Evolutionary conservation across 495 filamentous ascomycete genomes (phyloP).

Genomic region (Penicillium lagena): DNA sequence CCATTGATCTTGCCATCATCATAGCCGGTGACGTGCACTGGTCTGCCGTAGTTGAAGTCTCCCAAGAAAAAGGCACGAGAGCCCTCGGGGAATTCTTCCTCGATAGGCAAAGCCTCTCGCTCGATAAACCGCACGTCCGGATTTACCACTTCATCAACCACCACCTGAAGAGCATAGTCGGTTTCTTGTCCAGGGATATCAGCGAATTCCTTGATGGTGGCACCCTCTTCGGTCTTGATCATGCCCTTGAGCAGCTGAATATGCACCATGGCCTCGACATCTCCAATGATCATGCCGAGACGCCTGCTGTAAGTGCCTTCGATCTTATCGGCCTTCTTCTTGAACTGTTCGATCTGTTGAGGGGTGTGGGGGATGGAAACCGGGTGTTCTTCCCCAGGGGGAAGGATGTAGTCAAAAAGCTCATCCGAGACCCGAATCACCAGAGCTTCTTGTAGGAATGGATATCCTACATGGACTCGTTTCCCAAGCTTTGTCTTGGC

Average conservation of each 20-base stretch:
- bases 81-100: conserved; percentile 83
- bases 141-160: conserved; percentile 86
- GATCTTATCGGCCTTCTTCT: conserved; percentile 75
- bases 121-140: conserved; percentile 93
- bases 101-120: conserved; percentile 72
- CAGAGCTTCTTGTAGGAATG: conserved; percentile 90
- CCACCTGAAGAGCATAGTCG: conserved; percentile 81
- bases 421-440: conserved; percentile 87
- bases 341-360: conserved; percentile 76
- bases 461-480: conserved; percentile 88
- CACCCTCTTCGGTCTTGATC: conserved; percentile 82
- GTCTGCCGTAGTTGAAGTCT: conserved; percentile 87
- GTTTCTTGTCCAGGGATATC: conserved; percentile 84
- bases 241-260: conserved; percentile 91
- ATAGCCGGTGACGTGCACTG: conserved; percentile 75
- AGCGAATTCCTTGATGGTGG: conserved; percentile 89
- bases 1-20: conserved; percentile 67
- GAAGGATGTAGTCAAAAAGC: conserved; percentile 79
- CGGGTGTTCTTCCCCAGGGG: conserved; percentile 53
- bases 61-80: conserved; percentile 92
- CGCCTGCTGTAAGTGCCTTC: conserved; percentile 84
- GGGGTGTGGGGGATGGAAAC: conserved; percentile 64
- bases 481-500: conserved; percentile 77
- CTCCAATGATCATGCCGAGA: conserved; percentile 78
- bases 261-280: conserved; percentile 82